Conservation (phyloP, 148 eudicot species). For the Rhododendron ovatum region DNA sequence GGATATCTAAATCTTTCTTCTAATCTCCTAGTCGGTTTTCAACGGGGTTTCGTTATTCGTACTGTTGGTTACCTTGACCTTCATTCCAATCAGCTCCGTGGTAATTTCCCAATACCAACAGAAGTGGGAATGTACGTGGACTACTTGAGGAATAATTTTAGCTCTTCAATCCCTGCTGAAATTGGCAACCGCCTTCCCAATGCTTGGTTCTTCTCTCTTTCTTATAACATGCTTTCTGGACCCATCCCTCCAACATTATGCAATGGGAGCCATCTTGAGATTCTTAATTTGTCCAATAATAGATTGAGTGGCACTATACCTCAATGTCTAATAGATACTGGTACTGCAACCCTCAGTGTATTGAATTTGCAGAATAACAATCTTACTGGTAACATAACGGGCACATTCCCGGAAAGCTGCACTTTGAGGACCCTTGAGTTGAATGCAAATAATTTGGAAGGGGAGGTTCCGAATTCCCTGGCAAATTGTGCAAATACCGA, state of each 20-base stretch:
- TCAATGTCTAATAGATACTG: constrained; percentile 18
- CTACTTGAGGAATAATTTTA: constrained; percentile 34
- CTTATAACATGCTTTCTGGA: constrained; percentile 33
- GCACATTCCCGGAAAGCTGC: constrained; percentile 22
- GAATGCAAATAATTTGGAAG: constrained; percentile 30
- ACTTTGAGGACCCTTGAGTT: constrained; percentile 31
- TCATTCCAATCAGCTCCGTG: constrained; percentile 36
- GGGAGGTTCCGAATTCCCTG: constrained; percentile 32
- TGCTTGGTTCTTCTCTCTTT: constrained; percentile 23
- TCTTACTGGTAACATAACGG: constrained; percentile 26
- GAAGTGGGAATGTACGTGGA: constrained; percentile 8
- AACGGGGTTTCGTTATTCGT: constrained; percentile 16
- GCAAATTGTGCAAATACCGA: constrained; percentile 31
- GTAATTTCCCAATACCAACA: constrained; percentile 30
- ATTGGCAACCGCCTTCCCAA: constrained; percentile 10
- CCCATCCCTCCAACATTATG: constrained; percentile 35
- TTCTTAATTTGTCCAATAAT: constrained; percentile 45
- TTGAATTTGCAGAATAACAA: constrained; percentile 32
- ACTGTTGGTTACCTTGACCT: constrained; percentile 29
- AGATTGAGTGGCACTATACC: constrained; percentile 27
- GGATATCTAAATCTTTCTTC: constrained; percentile 37
- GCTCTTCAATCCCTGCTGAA: constrained; percentile 13
- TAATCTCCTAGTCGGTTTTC: constrained; percentile 23
- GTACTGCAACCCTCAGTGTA: constrained; percentile 11
- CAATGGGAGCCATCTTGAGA: constrained; percentile 14